Percentiles rank a stretch among this genome's conserved stretches.
Conservation (phyloP, 495 filamentous ascomycete genomes). For the Darksidea phi region DNA sequence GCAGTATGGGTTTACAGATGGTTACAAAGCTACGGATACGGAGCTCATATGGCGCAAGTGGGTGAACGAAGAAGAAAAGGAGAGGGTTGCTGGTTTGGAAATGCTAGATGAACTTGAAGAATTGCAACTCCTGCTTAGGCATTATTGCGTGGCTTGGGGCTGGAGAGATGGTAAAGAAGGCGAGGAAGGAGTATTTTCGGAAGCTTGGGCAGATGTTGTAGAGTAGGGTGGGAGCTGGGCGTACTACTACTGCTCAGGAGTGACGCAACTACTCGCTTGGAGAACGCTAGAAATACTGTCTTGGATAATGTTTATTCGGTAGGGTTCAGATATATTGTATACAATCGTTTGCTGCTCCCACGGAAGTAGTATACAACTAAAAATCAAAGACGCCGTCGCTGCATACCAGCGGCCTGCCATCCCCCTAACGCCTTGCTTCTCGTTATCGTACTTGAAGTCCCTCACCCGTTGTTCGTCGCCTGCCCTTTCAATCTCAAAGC, state of each 20-base stretch:
- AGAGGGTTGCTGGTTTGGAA: conserved; percentile 73
- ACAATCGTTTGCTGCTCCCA: too few relatives aligned
- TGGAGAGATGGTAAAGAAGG: conserved; percentile 54
- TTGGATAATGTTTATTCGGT: too few relatives aligned
- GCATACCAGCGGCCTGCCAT: too few relatives aligned
- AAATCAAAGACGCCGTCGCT: too few relatives aligned
- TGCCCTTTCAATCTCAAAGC: not conserved
- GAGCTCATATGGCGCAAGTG: conserved; percentile 73
- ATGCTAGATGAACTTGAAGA: conserved; percentile 96
- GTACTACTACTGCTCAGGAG: not conserved
- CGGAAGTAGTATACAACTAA: too few relatives aligned
- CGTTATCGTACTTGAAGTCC: too few relatives aligned
- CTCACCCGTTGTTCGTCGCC: too few relatives aligned
- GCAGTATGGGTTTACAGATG: conserved; percentile 57
- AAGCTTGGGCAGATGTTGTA: conserved; percentile 28
- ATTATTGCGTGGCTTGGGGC: conserved; percentile 90
- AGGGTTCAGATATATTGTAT: too few relatives aligned
- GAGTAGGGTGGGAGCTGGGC: conserved; percentile 8
- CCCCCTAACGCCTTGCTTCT: too few relatives aligned
- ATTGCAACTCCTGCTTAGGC: conserved; percentile 80
- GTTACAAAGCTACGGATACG: conserved; percentile 64
- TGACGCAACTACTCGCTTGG: too few relatives aligned
- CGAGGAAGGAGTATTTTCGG: conserved; percentile 30
- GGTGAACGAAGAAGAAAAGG: conserved; percentile 71
- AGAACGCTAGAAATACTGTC: too few relatives aligned